These are phyloP conservation scores for Clavariopsis aquatica DNA, from an alignment of 495 filamentous ascomycete genomes.

Conservation along the genomic window DNA sequence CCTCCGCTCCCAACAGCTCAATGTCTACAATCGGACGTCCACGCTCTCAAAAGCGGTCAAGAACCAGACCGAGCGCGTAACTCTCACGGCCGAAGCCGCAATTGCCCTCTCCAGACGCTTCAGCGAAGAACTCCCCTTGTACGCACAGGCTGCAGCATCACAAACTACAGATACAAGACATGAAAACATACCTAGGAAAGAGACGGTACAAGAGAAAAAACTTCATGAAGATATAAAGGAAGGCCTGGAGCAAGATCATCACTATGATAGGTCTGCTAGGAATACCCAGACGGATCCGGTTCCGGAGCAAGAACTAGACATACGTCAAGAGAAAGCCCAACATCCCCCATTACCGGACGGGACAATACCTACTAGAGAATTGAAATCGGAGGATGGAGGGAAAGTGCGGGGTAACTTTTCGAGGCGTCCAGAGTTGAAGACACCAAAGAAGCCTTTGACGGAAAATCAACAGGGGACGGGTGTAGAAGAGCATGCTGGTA, in stretches of 20 bases:
- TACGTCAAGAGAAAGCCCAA: slow-evolving; percentile 50
- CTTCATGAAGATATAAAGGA: slow-evolving; percentile 28
- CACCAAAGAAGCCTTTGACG: slow-evolving; percentile 36
- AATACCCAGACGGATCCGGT: slow-evolving; percentile 40
- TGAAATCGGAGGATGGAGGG: slow-evolving; percentile 2
- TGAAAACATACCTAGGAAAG: slow-evolving; percentile 32
- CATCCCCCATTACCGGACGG: slow-evolving; percentile 50
- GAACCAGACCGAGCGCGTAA: slow-evolving; percentile 62
- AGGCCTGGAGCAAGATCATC: slow-evolving; percentile 51
- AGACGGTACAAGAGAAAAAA: slow-evolving; percentile 30
- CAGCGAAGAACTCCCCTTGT: slow-evolving; percentile 48
- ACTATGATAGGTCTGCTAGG: slow-evolving; percentile 44
- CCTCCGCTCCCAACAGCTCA: slow-evolving; percentile 73
- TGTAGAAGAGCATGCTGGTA: slow-evolving; percentile 17
- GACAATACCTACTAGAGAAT: slow-evolving; percentile 43
- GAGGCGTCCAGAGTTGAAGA: slow-evolving; percentile 30
- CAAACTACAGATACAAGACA: slow-evolving; percentile 21
- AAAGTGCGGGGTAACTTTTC: slow-evolving; percentile 36
- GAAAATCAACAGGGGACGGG: slow-evolving; percentile 8
- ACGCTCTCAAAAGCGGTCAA: slow-evolving; percentile 69
- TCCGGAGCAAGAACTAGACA: slow-evolving; percentile 41
- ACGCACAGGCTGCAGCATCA: slow-evolving; percentile 33
- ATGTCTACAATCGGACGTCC: slow-evolving; percentile 75
- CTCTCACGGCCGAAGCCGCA: slow-evolving; percentile 64
- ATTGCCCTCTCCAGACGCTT: slow-evolving; percentile 59